A percentile compares a stretch with the other conserved stretches of the same genome.
phyloP scores from a whole-genome alignment of 345 rosid genomes.

The Populus tremula region DNA sequence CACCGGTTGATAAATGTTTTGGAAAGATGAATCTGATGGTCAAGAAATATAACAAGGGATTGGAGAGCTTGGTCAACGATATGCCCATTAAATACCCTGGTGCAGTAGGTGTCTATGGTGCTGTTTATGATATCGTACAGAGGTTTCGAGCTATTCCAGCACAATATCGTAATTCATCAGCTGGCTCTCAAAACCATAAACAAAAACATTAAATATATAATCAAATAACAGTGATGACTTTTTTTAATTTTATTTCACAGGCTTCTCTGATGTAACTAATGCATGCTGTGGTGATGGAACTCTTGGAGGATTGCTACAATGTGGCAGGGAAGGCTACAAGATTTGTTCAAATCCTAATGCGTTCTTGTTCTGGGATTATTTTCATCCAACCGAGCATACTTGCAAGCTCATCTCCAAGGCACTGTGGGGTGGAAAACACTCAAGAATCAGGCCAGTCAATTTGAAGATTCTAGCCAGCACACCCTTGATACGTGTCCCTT shows the following conservation, averaged over 20 bases:
- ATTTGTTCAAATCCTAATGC: slow-evolving; percentile 38
- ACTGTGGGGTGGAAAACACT: slow-evolving; percentile 43
- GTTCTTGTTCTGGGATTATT: slow-evolving; percentile 63
- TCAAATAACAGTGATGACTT: neutral
- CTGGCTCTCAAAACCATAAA: neutral
- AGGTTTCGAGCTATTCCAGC: slow-evolving; percentile 40
- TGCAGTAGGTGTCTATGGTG: slow-evolving; percentile 47
- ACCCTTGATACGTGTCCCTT: neutral
- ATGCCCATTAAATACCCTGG: slow-evolving; percentile 39
- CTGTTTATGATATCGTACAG: slow-evolving; percentile 46
- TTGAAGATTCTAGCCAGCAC: slow-evolving; percentile 41
- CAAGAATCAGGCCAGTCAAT: slow-evolving; percentile 46
- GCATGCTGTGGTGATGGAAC: slow-evolving; percentile 61
- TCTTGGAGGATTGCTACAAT: slow-evolving; percentile 44
- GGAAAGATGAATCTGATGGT: slow-evolving; percentile 60
- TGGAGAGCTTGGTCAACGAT: slow-evolving; percentile 41
- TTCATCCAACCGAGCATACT: slow-evolving; percentile 56
- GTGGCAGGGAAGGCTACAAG: slow-evolving; percentile 58
- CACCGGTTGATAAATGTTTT: slow-evolving; percentile 42
- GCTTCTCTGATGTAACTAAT: slow-evolving; percentile 38
- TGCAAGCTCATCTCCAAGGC: slow-evolving; percentile 53
- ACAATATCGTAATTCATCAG: slow-evolving; percentile 41
- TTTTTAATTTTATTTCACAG: slow-evolving; percentile 16
- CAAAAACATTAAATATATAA: neutral
- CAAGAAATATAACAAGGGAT: slow-evolving; percentile 41